Conservation (phyloP, 2,329 filamentous ascomycete species). For the Colletotrichum euphorbiae region DNA sequence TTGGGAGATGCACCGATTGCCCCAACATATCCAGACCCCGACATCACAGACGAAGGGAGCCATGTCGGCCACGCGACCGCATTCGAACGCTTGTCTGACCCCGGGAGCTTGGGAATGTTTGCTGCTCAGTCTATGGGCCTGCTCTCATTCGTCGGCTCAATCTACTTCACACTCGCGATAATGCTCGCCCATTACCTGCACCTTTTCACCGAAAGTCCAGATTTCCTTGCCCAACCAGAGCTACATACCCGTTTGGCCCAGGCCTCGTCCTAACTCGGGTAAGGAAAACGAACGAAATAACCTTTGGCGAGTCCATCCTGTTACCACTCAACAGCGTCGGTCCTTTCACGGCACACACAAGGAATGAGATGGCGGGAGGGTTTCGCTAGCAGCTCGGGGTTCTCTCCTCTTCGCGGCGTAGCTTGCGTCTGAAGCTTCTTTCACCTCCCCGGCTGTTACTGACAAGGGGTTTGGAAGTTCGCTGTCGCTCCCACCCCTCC, state of each 20-base stretch:
- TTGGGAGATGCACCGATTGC: no score
- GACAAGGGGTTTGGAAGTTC: background rate
- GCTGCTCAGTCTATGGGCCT: background rate
- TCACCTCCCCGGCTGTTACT: background rate
- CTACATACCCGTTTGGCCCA: background rate
- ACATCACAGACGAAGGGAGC: conserved; percentile 4
- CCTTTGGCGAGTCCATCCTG: conserved; percentile 10
- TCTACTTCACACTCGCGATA: conserved; percentile 22
- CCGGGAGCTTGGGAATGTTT: conserved; percentile 12
- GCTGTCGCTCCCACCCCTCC: conserved; percentile 13
- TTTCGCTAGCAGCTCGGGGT: conserved; percentile 20
- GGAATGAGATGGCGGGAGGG: background rate
- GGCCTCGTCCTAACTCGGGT: conserved; percentile 28
- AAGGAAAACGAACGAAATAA: background rate
- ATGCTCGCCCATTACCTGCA: conserved; percentile 26
- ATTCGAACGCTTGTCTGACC: conserved; percentile 22
- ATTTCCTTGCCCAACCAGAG: conserved; percentile 3
- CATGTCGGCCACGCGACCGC: conserved; percentile 25
- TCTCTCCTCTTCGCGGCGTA: conserved; percentile 7
- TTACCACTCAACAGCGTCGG: conserved; percentile 15
- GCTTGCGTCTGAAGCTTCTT: conserved; percentile 19
- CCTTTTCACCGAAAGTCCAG: conserved; percentile 24
- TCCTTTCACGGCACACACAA: conserved; percentile 37
- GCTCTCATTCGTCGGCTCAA: conserved; percentile 15
- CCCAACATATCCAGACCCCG: background rate